Evolutionary conservation across 129 eudicot species (phyloP), one percentile per base, ranked within the genome.

Genomic region (Dittrichia graveolens): DNA sequence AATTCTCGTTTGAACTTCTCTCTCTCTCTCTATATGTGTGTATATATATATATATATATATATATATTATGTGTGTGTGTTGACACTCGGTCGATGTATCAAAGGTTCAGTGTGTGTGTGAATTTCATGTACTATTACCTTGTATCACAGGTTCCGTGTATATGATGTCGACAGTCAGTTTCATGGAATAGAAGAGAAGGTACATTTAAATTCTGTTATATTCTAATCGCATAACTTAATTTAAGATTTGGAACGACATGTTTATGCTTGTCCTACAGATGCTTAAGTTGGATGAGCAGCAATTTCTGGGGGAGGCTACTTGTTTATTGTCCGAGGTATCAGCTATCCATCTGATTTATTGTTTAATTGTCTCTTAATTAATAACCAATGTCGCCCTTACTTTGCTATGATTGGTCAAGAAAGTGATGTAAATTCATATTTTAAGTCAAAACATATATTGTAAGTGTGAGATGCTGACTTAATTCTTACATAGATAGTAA

Each of bases 261-360:
- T 34, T 34, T 70, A 41, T 55, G 42, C 54, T 12, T 76, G 71
- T 79, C 67, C 47, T 78, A 62, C 84, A 92, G 98, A 77, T 83
- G 89, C 85, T 92, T 81, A 89, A 87, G 80, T 86, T 94, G 81
- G 98, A 94, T 3, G 98, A 94, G 57, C 98, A 94, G 76, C 96
- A 94, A 60, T 78, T 84, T 73, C 88, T 94, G 75, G 98, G 98
- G 14, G 96, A 89, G 85, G 95, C 93, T 81, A 80, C 79, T 42
- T 94, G 98, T 75, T 69, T 87, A 50, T 68, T 94, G 65, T 78
- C 98, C 13, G 82, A 94, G 98, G 98, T 90, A 80, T 54, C 69
- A 49, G n/a, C 54, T 49, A 55, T 19, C 24, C 53, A 54, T 53
- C 39, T 54, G 53, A 65, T 37, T 45, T 3, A 9, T 49, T 52